Evolutionary conservation across 2,329 filamentous ascomycete species (phyloP).

Genomic region (Claviceps cyperi): DNA sequence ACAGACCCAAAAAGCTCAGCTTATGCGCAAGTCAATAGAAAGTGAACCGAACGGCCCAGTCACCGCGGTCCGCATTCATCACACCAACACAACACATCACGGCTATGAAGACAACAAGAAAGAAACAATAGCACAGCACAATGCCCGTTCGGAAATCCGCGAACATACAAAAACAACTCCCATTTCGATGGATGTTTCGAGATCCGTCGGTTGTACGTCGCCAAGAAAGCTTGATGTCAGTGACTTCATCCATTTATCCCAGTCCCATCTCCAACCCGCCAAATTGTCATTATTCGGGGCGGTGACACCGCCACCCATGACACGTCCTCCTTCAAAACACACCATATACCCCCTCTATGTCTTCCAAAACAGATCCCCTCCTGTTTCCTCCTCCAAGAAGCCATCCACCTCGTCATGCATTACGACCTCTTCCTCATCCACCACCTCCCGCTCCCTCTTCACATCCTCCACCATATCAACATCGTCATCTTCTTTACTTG

Average conservation of each 20-base stretch:
- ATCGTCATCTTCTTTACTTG: slow-evolving; percentile 8
- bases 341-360: not conserved
- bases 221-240: not conserved
- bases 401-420: not conserved
- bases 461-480: slow-evolving; percentile 7
- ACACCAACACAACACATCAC: not conserved
- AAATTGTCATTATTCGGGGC: no score
- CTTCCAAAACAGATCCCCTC: not conserved
- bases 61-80: not conserved
- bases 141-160: not conserved
- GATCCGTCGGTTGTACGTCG: not conserved
- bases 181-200: not conserved
- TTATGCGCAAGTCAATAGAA: not conserved
- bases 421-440: not conserved
- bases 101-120: not conserved
- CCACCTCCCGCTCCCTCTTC: slow-evolving; percentile 3
- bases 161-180: not conserved
- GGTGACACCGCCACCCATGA: not conserved
- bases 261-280: not conserved
- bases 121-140: not conserved
- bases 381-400: not conserved
- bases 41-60: not conserved
- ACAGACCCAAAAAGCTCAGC: not conserved
- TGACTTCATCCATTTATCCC: not conserved
- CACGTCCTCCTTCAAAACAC: not conserved